Base-by-base conservation (phyloP, 345 rosid species). In the Kandelia obovata region DNA sequence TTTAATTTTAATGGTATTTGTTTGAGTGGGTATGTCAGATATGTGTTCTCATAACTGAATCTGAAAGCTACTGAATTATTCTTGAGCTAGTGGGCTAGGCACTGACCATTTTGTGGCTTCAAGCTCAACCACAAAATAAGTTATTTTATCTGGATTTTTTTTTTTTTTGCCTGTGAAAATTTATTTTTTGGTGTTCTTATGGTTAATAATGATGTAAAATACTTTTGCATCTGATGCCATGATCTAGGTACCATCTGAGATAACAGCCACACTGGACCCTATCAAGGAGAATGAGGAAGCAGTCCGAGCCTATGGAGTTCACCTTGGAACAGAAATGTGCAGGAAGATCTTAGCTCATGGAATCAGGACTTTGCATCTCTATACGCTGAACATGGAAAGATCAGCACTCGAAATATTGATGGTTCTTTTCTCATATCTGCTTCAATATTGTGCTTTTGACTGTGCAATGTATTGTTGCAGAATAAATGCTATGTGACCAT, bases 261-360 rank as follows among this genome's bases (percentile, higher is more conserved):
- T 95, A 58, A 86, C 78, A 72, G 87, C 91, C 71, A 94, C 97
- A 61, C 81, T 95, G 79, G 94, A 95, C 78, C 91, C 99, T 77
- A 95, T 95, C 73, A 87, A 92, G 80, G 98, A 95, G 72, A 95
- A 95, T 65, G 99, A 95, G 30, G 99, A 95, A 86, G 98, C 99
- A 53, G 97, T 92, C 23, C 87, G 82, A 79, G 85, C 96, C 64
- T 95, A 79, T 75, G 98, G 99, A 58, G 80, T 95, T 78, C 99
- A 95, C 80, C 92, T 83, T 78, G 99, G 96, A 75, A 86, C 98
- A 13, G 99, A 95, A 82, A 92, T 90, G 97, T 95, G 98, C 85
- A 87, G 84, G 84, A 95, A 95, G 83, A 87, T 95, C 75, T 69
- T 95, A 66, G 92, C 94, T 64, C 87, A 86, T 84, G 99, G 97